Conservation (phyloP, 352 stramenopile species). For the Pythium folliculosum region DNA sequence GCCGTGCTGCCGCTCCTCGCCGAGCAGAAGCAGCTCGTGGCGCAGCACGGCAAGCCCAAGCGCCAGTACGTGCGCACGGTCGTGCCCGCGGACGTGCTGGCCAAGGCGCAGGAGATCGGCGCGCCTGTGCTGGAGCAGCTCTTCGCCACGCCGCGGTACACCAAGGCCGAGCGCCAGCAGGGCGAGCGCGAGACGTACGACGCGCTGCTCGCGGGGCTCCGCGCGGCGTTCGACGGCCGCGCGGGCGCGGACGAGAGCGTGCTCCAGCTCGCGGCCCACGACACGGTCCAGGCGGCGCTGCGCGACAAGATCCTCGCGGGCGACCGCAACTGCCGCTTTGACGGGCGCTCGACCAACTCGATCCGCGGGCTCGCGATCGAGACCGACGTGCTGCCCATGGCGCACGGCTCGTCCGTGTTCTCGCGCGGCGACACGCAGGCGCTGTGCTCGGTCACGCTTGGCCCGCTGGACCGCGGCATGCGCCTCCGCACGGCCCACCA, state of each 20-base stretch:
- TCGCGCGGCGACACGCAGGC: slow-evolving; percentile 88
- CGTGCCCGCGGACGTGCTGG: slow-evolving; percentile 52
- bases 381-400: slow-evolving; percentile 85
- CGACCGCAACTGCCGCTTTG: slow-evolving; percentile 70
- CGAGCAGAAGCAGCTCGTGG: slow-evolving; percentile 58
- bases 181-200: slow-evolving; percentile 70
- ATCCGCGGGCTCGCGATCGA: slow-evolving; percentile 89
- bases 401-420: slow-evolving; percentile 90
- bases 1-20: slow-evolving; percentile 59
- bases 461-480: slow-evolving; percentile 74
- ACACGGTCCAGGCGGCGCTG: slow-evolving; percentile 76
- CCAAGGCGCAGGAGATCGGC: slow-evolving; percentile 58
- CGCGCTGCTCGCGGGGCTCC: slow-evolving; percentile 69
- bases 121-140: slow-evolving; percentile 38
- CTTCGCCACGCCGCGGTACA: slow-evolving; percentile 33
- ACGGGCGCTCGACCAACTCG: slow-evolving; percentile 79
- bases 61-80: slow-evolving; percentile 52
- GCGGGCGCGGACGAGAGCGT: slow-evolving; percentile 42
- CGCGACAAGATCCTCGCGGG: slow-evolving; percentile 59
- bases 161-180: slow-evolving; percentile 66
- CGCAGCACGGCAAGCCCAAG: slow-evolving; percentile 67
- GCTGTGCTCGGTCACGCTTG: slow-evolving; percentile 89
- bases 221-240: slow-evolving; percentile 42
- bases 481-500: slow-evolving; percentile 62
- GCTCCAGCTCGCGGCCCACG: slow-evolving; percentile 72